These are phyloP conservation scores for Mycena amicta DNA, from an alignment of 768 basidiomycete genomes.

Conservation along the genomic window DNA sequence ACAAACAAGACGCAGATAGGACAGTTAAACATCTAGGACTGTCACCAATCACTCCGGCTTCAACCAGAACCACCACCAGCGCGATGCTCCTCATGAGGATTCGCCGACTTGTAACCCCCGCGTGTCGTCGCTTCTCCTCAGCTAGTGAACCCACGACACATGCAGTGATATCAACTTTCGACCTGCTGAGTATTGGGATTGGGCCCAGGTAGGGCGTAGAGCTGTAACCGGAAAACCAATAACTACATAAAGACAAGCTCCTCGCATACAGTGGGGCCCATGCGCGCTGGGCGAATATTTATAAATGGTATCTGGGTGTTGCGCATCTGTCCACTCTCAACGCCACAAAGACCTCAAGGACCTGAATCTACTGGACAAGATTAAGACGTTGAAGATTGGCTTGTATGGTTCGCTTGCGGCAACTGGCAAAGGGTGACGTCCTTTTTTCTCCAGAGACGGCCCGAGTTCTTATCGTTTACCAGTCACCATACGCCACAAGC, in stretches of 20 bases:
- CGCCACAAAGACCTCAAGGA: slow-evolving; percentile 57
- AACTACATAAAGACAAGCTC: neutral
- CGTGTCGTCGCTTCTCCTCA: no score
- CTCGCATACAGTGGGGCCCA: slow-evolving; percentile 46
- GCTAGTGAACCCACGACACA: no score
- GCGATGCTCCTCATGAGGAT: no score
- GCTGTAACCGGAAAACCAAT: slow-evolving; percentile 3
- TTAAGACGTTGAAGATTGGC: slow-evolving; percentile 76
- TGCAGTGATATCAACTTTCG: slow-evolving; percentile 92
- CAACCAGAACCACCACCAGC: no score
- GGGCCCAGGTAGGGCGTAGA: slow-evolving; percentile 8
- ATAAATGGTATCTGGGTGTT: slow-evolving; percentile 36
- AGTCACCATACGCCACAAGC: slow-evolving; percentile 90
- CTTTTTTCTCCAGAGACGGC: slow-evolving; percentile 1
- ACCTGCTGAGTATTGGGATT: slow-evolving; percentile 91
- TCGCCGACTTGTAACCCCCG: no score
- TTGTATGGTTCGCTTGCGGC: slow-evolving; percentile 80
- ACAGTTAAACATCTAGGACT: no score
- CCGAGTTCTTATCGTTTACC: neutral
- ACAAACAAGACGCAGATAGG: no score
- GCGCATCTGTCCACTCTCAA: neutral
- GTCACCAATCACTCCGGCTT: no score
- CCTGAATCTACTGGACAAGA: slow-evolving; percentile 70
- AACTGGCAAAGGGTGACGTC: slow-evolving; percentile 79
- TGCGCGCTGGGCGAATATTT: slow-evolving; percentile 92